Percentiles rank a stretch among this genome's conserved stretches.
phyloP scores from a whole-genome alignment of 164 flowering plant species.

The Vitis vinifera region ASM3070453v1 NC_081817.1:3349001-3349500 shows the following conservation, averaged over 20 bases:
- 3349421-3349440: neutral
- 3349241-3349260: too few species aligned
- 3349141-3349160: too few species aligned
- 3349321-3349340: neutral
- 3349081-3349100: neutral
- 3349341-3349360: neutral
- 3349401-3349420: neutral
- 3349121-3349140: too few species aligned
- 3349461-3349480: neutral
- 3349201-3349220: too few species aligned
- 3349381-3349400: neutral
- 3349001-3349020: conserved; percentile 52
- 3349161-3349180: too few species aligned
- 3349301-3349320: too few species aligned
- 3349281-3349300: too few species aligned
- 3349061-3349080: neutral
- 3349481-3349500: neutral
- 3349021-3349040: conserved; percentile 51
- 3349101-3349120: neutral
- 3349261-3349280: too few species aligned
- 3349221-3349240: too few species aligned
- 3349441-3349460: neutral
- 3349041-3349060: conserved; percentile 39
- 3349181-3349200: too few species aligned
- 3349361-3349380: neutral